Base-by-base conservation (phyloP, 2,329 filamentous ascomycete genomes). In the Rutstroemia sp. region DNA sequence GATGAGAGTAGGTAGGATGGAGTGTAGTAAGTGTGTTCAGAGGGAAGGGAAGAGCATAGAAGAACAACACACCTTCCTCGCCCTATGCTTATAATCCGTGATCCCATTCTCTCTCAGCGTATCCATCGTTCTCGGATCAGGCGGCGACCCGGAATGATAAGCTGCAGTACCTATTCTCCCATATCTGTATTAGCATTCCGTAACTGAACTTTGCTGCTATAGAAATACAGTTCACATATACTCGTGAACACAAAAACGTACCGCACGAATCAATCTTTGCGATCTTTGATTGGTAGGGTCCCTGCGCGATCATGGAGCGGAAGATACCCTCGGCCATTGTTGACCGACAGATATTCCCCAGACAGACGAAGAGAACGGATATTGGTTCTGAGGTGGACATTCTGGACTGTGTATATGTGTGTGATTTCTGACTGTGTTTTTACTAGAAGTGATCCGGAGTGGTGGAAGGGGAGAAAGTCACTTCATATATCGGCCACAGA, bases 301-400 rank as follows among this genome's bases (percentile, higher is more conserved):
- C 72, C 58, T 86, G 80, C 63, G 80, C 77, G 42, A 80, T 79
- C 42, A 94, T 75, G 59, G 85, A 81, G 58, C 84, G 83, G 74
- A 99, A 97, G 62, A 96, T 88, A 50, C 89, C 94, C 76, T 97
- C 92, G 47, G 92, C 90, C 94, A 99, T 97, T 34, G 94, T 89
- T 7, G 91, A 96, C 59, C 81, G 79, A 71, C 91, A 99, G 68
- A 97, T 97, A 73, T 99, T 99, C 71, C 94, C 94, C 37, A 97
- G 80, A 74, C 94, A 99, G 65, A 97, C 92, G 70, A 97, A 97
- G 52, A 97, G 82, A 39, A 97, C 87, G 2, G 86, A 91, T 54
- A 89, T 69, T 3, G 64, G 59, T n/a, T 67, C 66, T 52, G 62
- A 58, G 39, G 39, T 42, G 3, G 30, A 19, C 16, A n/a, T n/a